These are phyloP conservation scores for Penicillium desertorum DNA, from an alignment of 495 filamentous ascomycete species.

Conservation along the genomic window DNA sequence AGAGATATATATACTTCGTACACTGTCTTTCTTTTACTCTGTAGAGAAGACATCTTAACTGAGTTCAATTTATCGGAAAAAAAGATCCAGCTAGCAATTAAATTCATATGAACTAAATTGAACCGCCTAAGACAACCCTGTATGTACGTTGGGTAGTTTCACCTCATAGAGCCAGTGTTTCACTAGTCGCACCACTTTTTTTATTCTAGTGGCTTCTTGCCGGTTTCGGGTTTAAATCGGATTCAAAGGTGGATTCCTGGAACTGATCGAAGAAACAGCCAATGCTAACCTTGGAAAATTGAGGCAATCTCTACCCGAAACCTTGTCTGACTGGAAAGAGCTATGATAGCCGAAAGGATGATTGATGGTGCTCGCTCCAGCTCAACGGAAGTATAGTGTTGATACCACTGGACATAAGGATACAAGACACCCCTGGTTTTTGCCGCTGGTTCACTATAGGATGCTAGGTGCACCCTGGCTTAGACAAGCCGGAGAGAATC, in stretches of 20 bases:
- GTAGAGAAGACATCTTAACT: background rate
- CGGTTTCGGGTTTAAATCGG: background rate
- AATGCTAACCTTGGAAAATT: background rate
- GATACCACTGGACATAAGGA: background rate
- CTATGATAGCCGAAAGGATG: background rate
- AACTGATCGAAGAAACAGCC: background rate
- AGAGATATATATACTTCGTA: background rate
- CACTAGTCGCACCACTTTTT: constrained; percentile 6
- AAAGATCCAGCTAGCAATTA: background rate
- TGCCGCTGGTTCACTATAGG: no score
- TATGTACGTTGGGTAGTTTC: background rate
- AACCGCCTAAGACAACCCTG: no score
- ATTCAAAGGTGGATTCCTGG: background rate
- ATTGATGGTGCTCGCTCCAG: background rate
- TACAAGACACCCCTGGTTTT: no score
- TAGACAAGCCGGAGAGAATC: no score
- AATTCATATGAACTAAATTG: no score
- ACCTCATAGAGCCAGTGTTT: constrained; percentile 17
- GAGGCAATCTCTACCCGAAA: background rate
- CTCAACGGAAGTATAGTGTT: background rate
- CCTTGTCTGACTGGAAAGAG: background rate
- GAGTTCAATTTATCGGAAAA: background rate
- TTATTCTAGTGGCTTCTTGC: background rate
- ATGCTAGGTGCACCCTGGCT: no score
- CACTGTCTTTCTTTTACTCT: background rate